Percentiles rank a stretch among this genome's conserved stretches.
Evolutionary conservation across 352 stramenopile genomes (phyloP).

Genomic region (Pythium utonaiense): DNA sequence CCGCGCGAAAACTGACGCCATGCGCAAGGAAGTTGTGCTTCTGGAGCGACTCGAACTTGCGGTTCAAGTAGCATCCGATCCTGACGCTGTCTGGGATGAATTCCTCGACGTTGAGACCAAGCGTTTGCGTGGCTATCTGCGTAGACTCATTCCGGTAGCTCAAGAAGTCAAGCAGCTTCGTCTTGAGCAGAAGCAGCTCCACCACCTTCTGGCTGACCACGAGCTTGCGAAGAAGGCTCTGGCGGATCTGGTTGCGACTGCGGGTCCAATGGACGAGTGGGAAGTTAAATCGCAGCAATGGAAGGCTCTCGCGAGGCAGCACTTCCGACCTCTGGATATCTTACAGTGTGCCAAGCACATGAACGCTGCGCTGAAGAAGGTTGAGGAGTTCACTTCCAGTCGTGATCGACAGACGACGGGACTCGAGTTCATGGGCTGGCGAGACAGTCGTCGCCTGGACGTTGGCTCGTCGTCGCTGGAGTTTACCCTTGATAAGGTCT

Average conservation of each 20-base stretch:
- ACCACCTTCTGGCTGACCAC: background rate
- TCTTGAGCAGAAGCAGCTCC: background rate
- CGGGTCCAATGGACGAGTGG: background rate
- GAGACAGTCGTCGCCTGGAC: conserved; percentile 4
- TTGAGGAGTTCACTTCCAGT: background rate
- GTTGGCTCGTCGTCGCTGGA: background rate
- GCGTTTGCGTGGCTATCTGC: background rate
- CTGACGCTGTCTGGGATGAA: background rate
- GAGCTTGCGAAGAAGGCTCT: background rate
- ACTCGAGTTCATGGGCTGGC: conserved; percentile 13
- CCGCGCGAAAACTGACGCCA: background rate
- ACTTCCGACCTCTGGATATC: background rate
- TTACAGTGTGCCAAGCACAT: background rate
- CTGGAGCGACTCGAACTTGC: background rate
- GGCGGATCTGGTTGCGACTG: background rate
- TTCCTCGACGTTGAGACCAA: background rate
- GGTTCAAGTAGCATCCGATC: background rate
- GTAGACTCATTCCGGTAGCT: background rate
- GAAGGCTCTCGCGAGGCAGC: background rate
- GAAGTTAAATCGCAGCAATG: background rate
- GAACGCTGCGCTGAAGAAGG: background rate
- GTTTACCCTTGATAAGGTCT: conserved; percentile 14
- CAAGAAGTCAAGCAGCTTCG: background rate
- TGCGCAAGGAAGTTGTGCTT: background rate
- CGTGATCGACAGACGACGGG: background rate